Percentiles rank a stretch among this genome's conserved stretches.
phyloP scores from a whole-genome alignment of 768 basidiomycete species.

The Imleria badia region DNA sequence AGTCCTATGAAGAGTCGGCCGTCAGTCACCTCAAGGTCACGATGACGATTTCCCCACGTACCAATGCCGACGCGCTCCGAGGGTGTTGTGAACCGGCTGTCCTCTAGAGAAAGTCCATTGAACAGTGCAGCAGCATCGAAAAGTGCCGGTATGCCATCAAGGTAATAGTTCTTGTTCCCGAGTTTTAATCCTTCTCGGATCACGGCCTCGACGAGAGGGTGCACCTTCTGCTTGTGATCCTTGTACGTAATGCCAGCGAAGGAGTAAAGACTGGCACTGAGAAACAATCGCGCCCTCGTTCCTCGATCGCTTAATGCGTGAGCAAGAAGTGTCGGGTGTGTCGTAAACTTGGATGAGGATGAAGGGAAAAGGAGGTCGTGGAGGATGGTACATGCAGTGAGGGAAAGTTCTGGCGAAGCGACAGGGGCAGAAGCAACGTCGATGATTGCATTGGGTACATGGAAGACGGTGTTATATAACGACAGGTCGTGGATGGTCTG shows the following conservation, averaged over 20 bases:
- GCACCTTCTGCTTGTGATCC: slow-evolving; percentile 63
- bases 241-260: slow-evolving; percentile 57
- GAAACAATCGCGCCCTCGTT: slow-evolving; percentile 61
- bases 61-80: slow-evolving; percentile 62
- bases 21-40: neutral
- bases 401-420: slow-evolving; percentile 39
- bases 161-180: slow-evolving; percentile 71
- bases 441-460: slow-evolving; percentile 46
- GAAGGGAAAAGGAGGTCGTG: slow-evolving; percentile 42
- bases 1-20: slow-evolving; percentile 45
- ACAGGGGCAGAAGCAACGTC: slow-evolving; percentile 46
- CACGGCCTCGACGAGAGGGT: slow-evolving; percentile 62
- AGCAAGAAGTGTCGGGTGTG: slow-evolving; percentile 40
- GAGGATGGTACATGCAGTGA: slow-evolving; percentile 62
- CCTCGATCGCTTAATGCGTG: slow-evolving; percentile 29
- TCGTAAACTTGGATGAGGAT: slow-evolving; percentile 14
- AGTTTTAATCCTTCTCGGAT: slow-evolving; percentile 85
- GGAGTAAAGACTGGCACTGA: slow-evolving; percentile 76
- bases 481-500: slow-evolving; percentile 71
- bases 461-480: slow-evolving; percentile 69
- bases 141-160: slow-evolving; percentile 71
- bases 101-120: slow-evolving; percentile 29
- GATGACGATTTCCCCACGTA: slow-evolving; percentile 25
- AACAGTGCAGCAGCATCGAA: slow-evolving; percentile 54
- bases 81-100: slow-evolving; percentile 35